Base-by-base conservation (phyloP, 345 rosid species). In the Aquilaria malaccensis region DNA sequence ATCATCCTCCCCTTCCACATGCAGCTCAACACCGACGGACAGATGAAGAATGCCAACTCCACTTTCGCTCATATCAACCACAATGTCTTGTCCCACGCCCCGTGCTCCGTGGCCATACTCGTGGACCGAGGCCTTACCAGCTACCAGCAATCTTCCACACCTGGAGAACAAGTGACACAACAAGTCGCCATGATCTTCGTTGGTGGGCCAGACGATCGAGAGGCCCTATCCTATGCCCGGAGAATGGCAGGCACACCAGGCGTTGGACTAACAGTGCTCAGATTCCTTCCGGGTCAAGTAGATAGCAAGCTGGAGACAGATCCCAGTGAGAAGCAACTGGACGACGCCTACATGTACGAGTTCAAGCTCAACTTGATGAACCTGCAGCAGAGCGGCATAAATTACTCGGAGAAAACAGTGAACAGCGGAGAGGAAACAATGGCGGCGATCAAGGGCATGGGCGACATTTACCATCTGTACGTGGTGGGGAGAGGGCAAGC, bases 171-270 rank as follows among this genome's bases (percentile, higher is more conserved):
- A 32, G 61, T 61, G 11, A 7, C 13, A 7, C 7, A 50, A 55
- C 68, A 33, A 13, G 31, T 68, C 0, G 63, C 72, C n/a, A 67
- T 82, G 86, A 11, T 83, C 31, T 90, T 79, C 65, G 0, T 76
- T 1, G 90, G 94, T 0, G 96, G 93, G 4, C 75, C 63, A 0
- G 91, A 85, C 29, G 94, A 88, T 30, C 70, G 93, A 31, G 96
- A 91, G 62, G 97, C 94, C 11, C 66, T 87, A 55, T 64, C 86
- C 0, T 88, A 76, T 33, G 87, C 87, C 0, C 72, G 87, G 80
- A 77, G 89, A 68, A 79, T 88, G 83, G 75, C 70, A 0, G 67
- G 67, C 7, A 60, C 66, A 12, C 72, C 61, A 1, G 68, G 66
- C 3, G 67, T 81, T 11, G 57, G 60, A 13, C 60, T 91, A 41